Base-by-base conservation (phyloP, 83 land plant genomes). In the Thuja plicata region DNA sequence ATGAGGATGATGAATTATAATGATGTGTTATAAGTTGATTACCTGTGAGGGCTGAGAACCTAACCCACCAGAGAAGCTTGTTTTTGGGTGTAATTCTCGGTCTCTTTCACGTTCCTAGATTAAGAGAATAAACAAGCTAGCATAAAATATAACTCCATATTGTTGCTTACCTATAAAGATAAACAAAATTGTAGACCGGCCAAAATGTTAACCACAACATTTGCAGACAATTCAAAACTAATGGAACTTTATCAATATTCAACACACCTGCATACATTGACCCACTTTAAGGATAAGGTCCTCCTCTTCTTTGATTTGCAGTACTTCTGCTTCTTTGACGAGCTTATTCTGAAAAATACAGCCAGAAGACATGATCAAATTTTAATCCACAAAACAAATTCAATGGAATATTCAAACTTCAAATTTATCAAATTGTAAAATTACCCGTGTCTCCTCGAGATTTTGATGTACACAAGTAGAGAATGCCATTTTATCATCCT, bases 401-500 rank as follows among this genome's bases (percentile, higher is more conserved):
- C 74, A 84, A 48, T 41, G 40, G 32, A 5, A 85, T 37, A 37
- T 45, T 83, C 7, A 17, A 27, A 81, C 37, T 27, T 41, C 1
- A 74, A 24, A 52, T 88, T 60, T 57, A 48, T 40, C 10, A 86
- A 77, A 30, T n/a, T 21, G 24, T 82, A 40, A 74, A 27, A 89
- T 90, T 95, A 96, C 99, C 85, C 96, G 95, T 76, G 99, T 98
- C 88, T 97, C 99, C 55, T 95, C 93, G 88, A 98, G 94, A 91
- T 94, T 98, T 89, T 95, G 92, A 66, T 95, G 96, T 57, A 98
- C 89, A 84, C 99, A 98, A 80, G 94, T 81, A 71, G 94, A 89
- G 88, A 98, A 98, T 8, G 99, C 99, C 89, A 91, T 88, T 88
- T 96, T 98, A 91, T 98, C 99, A 94, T 98, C 99, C 89, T 98